Conservation (phyloP, 352 stramenopile species). For the Phytophthora brassicae region DNA sequence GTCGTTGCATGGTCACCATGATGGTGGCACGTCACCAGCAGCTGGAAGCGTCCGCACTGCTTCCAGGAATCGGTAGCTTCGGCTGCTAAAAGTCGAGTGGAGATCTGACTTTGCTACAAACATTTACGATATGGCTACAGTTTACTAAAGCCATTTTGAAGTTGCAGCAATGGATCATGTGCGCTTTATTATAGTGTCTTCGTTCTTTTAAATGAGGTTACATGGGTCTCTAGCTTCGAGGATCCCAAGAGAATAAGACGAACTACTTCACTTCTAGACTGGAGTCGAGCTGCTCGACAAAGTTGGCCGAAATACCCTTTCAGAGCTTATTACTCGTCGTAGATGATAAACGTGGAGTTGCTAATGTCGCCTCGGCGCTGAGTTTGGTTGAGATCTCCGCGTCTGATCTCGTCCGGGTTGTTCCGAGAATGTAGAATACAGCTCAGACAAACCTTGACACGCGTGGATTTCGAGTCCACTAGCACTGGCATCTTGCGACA, state of each 20-base stretch:
- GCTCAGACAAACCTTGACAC: constrained; percentile 74
- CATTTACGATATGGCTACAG: constrained; percentile 17
- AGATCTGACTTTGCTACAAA: neutral
- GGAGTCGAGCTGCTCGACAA: neutral
- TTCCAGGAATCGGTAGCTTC: neutral
- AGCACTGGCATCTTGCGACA: constrained; percentile 74
- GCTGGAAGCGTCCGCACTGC: neutral
- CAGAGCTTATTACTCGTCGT: constrained; percentile 43
- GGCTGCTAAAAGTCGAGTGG: neutral
- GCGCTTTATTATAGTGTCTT: constrained; percentile 9
- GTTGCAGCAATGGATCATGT: no score
- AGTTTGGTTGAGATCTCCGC: constrained; percentile 26
- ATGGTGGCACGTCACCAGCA: neutral
- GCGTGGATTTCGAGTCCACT: constrained; percentile 55
- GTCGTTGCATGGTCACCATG: constrained; percentile 28
- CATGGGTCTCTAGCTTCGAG: constrained; percentile 18
- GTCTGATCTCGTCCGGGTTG: constrained; percentile 57
- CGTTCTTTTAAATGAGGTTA: constrained; percentile 10
- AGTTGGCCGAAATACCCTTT: constrained; percentile 4
- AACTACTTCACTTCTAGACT: no score
- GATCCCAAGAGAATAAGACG: neutral
- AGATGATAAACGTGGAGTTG: constrained; percentile 69
- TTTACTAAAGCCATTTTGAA: constrained; percentile 1
- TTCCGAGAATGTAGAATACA: constrained; percentile 75
- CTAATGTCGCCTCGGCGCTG: constrained; percentile 43